Evolutionary conservation across 352 stramenopile species (phyloP).

Genomic region (Phytophthora citricola): DNA sequence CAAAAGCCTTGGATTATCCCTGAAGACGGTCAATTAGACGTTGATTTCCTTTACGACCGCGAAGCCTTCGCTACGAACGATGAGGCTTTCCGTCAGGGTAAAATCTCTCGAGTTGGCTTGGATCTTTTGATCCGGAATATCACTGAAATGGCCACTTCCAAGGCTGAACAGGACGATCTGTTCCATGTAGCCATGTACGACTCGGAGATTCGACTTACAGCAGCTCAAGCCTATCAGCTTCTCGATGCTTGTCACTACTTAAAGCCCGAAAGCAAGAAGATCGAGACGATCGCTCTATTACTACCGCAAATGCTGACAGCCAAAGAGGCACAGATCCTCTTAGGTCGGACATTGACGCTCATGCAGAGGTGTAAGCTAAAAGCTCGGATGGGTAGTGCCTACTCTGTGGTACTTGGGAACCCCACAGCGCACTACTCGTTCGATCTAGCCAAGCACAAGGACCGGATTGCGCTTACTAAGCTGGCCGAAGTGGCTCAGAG

Average conservation of each 20-base stretch:
- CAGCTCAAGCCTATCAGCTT: constrained; percentile 79
- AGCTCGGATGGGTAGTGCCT: constrained; percentile 81
- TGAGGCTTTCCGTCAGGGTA: constrained; percentile 56
- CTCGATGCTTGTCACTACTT: constrained; percentile 80
- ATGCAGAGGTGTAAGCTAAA: constrained; percentile 82
- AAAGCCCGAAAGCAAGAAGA: constrained; percentile 54
- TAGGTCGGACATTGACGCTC: constrained; percentile 69
- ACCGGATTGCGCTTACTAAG: constrained; percentile 76
- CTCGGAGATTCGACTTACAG: constrained; percentile 83
- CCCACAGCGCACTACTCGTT: constrained; percentile 85
- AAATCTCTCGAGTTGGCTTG: constrained; percentile 73
- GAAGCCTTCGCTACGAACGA: constrained; percentile 69
- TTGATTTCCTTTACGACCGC: constrained; percentile 85
- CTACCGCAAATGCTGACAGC: constrained; percentile 88
- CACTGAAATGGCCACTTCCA: constrained; percentile 50
- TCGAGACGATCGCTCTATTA: constrained; percentile 75
- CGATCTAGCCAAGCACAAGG: constrained; percentile 78
- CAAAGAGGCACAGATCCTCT: constrained; percentile 76
- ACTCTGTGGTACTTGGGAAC: constrained; percentile 85
- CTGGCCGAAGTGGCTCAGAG: constrained; percentile 86
- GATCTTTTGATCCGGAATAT: constrained; percentile 82
- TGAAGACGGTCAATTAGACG: constrained; percentile 61
- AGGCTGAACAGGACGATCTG: constrained; percentile 78
- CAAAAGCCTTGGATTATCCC: constrained; percentile 74
- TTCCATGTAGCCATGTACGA: constrained; percentile 81